Evolutionary conservation across 768 basidiomycete species (phyloP).

Genomic region (Amanita fuliginea): DNA sequence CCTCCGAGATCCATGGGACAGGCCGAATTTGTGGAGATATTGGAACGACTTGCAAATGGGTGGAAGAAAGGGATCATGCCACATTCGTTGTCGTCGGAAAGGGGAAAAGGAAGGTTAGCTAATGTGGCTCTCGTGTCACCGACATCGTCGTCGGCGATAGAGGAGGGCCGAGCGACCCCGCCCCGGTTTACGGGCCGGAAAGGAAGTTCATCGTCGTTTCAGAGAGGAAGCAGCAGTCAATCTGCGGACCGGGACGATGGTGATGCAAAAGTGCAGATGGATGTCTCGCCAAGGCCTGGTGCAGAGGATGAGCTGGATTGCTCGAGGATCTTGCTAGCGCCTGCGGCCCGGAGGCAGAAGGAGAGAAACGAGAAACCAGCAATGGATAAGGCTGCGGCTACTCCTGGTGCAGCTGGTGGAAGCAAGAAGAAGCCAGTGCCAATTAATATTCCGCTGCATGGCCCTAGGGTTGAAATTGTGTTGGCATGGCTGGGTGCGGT

Average conservation of each 20-base stretch:
- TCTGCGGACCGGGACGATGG: not conserved
- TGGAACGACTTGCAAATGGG: conserved; percentile 69
- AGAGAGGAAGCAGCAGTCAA: conserved; percentile 2
- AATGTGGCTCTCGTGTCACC: conserved; percentile 30
- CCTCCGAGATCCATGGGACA: conserved; percentile 85
- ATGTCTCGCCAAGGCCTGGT: conserved; percentile 18
- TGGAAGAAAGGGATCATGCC: conserved; percentile 61
- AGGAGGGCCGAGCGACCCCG: conserved; percentile 9
- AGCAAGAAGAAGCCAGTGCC: conserved; percentile 44
- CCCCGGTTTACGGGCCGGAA: conserved; percentile 13
- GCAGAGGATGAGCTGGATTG: conserved; percentile 52
- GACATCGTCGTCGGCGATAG: conserved; percentile 9
- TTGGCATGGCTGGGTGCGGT: conserved; percentile 81
- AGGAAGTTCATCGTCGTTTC: conserved; percentile 8
- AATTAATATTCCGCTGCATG: conserved; percentile 78
- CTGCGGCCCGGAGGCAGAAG: conserved; percentile 53
- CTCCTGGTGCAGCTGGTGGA: not conserved
- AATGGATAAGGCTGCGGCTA: conserved; percentile 34
- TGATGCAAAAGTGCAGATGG: not conserved
- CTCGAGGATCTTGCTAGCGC: conserved; percentile 62
- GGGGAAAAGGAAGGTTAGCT: conserved; percentile 25
- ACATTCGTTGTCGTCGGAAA: conserved; percentile 32
- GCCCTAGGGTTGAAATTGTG: conserved; percentile 76
- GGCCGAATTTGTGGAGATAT: conserved; percentile 78
- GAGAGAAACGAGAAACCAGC: conserved; percentile 43